phyloP scores from a whole-genome alignment of 208 protist species.

The Acanthamoeba sp. region DNA sequence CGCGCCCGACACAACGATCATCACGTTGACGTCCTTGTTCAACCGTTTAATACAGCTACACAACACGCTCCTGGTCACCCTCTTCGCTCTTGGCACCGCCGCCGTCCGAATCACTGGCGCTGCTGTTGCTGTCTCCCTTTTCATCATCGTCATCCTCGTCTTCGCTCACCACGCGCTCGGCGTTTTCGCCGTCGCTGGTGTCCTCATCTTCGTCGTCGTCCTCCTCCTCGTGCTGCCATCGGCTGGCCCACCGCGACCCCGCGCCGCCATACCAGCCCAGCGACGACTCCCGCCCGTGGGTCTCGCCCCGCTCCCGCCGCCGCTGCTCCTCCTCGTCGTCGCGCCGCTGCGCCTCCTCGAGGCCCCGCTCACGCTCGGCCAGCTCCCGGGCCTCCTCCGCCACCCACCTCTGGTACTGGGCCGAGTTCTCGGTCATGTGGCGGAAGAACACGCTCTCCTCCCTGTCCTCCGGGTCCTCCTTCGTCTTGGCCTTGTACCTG shows the following conservation, averaged over 20 bases:
- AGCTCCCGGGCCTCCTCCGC: conserved; percentile 26
- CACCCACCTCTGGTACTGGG: conserved; percentile 58
- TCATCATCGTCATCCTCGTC: conserved; percentile 13
- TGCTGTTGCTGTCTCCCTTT: too few relatives aligned
- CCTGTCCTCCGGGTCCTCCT: conserved; percentile 57
- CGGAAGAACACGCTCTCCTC: conserved; percentile 72
- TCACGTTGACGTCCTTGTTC: too few relatives aligned
- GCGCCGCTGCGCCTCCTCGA: conserved; percentile 32
- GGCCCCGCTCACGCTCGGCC: conserved; percentile 11
- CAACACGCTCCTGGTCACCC: background rate
- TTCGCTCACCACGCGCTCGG: background rate
- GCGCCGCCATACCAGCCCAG: background rate
- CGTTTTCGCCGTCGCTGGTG: background rate
- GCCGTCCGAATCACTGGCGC: background rate
- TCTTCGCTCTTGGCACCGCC: background rate
- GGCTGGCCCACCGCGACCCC: background rate
- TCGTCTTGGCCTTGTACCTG: conserved; percentile 55
- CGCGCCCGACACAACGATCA: too few relatives aligned
- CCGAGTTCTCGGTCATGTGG: conserved; percentile 53
- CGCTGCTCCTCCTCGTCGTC: conserved; percentile 1
- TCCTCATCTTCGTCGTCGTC: conserved; percentile 16
- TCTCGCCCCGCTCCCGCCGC: background rate
- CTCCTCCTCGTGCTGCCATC: conserved; percentile 13
- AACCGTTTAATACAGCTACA: too few relatives aligned
- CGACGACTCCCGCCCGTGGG: background rate